Percentiles rank a stretch among this genome's conserved stretches.
These are phyloP conservation scores for Wickerhamiella sorbophila DNA, from an alignment of 805 yeast genomes.

Conservation along the genomic window DNA sequence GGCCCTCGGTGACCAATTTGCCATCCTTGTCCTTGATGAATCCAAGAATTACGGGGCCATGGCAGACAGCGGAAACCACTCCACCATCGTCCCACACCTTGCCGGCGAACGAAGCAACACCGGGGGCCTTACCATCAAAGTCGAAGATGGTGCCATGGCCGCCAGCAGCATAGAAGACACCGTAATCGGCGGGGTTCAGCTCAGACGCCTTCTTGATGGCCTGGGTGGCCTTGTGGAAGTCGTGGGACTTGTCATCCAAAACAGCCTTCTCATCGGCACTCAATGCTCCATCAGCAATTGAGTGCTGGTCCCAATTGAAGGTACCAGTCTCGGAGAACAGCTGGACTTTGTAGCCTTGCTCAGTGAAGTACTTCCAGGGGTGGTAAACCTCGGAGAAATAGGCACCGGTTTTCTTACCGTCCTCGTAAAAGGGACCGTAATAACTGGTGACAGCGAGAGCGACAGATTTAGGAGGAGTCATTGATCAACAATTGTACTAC, in stretches of 20 bases:
- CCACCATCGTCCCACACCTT: conserved; percentile 38
- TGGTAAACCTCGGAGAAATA: conserved; percentile 46
- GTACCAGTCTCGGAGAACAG: conserved; percentile 46
- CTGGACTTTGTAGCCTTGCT: conserved; percentile 39
- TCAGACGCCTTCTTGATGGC: conserved; percentile 36
- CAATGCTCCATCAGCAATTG: conserved; percentile 30
- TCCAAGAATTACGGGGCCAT: conserved; percentile 50
- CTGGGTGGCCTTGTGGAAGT: conserved; percentile 28
- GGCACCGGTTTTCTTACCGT: conserved; percentile 48
- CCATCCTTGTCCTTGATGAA: conserved; percentile 32
- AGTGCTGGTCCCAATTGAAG: conserved; percentile 45
- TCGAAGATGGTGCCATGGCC: conserved; percentile 54
- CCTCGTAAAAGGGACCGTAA: conserved; percentile 34
- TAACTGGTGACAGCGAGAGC: conserved; percentile 16
- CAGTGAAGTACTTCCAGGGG: conserved; percentile 36
- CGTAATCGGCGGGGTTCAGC: conserved; percentile 35
- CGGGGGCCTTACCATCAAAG: conserved; percentile 35
- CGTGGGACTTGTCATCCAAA: conserved; percentile 29
- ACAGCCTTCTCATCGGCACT: conserved; percentile 32
- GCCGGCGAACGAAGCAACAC: conserved; percentile 33
- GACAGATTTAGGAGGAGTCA: conserved; percentile 11
- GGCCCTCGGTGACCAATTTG: conserved; percentile 35
- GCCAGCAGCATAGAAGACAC: conserved; percentile 46
- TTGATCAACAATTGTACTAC: too few relatives aligned
- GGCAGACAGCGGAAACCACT: conserved; percentile 51